Evolutionary conservation across 768 basidiomycete genomes (phyloP), one percentile per base, ranked within the genome.

Genomic region (Tulasnella sp.): DNA sequence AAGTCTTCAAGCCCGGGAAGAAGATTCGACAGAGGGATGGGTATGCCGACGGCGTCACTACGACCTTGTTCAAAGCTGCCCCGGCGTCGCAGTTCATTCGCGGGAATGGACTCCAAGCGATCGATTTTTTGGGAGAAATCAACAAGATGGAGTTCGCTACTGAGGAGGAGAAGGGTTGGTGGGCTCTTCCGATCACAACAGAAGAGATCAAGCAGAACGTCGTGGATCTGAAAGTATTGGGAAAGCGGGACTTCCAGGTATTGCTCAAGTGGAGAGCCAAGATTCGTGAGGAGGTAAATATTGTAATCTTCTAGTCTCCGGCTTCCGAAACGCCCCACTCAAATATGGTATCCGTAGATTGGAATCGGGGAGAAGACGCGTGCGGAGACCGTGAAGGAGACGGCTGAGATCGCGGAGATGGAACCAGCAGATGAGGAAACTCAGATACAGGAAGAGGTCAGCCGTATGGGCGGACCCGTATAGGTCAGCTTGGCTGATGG

Each of bases 1-100:
- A 92, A 67, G 92, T 98, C 53, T 98, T 99, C 68, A 90, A 93
- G 64, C 96, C 96, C 1, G 92, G 94, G 72, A 98, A 96, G 75
- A 96, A 93, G 71, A 79, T 92, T 43, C 78, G 96, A 59, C 81
- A 87, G 63, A 82, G 96, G 65, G 91, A 92, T 49, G 96, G 96
- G 63, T 99, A 99, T 68, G 89, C 82, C 12, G 96, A 99, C 38
- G 56, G 46, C 48, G 92, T 92, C 22, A 86, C 94, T 66, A 88
- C 91, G 68, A 94, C 83, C 2, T 76, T 97, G 19, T 96, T 90
- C 77, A 87, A 85, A 67, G 75, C 81, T 45, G 72, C 80, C 19
- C 69, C 78, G 17, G 89, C 84, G 3, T 73, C 77, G 8, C 81
- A 87, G 29, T 97, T 93, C 68, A 73, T 98, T 57, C 70, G 38